A percentile compares a stretch with the other conserved stretches of the same genome.
Conservation (phyloP, 306 rosid genomes). For the Chamaecrista fasciculata region DNA sequence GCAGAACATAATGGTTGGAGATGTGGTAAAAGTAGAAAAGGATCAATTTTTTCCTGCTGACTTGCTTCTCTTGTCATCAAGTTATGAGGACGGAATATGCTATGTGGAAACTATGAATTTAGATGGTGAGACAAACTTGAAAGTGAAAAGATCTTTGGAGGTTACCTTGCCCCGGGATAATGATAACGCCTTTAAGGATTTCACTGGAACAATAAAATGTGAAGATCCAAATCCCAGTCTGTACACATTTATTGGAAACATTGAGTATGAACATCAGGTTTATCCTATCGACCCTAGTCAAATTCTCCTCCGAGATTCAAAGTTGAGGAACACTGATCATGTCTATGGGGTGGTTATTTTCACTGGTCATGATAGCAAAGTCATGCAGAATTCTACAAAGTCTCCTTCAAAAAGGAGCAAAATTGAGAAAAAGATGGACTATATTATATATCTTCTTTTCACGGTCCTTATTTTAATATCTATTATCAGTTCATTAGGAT, state of each 20-base stretch:
- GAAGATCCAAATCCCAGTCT: slow-evolving; percentile 96
- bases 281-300: slow-evolving; percentile 86
- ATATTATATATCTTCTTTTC: slow-evolving; percentile 82
- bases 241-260: slow-evolving; percentile 85
- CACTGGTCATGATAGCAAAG: slow-evolving; percentile 98
- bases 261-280: slow-evolving; percentile 71
- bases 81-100: slow-evolving; percentile 96
- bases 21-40: slow-evolving; percentile 80
- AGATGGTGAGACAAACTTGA: slow-evolving; percentile 97
- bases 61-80: slow-evolving; percentile 76
- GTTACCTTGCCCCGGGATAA: slow-evolving; percentile 60
- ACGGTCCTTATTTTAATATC: slow-evolving; percentile 79
- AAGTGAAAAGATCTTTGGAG: slow-evolving; percentile 91
- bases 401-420: slow-evolving; percentile 96
- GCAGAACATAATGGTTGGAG: slow-evolving; percentile 82
- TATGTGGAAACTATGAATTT: slow-evolving; percentile 99
- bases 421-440: slow-evolving; percentile 89
- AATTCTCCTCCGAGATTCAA: slow-evolving; percentile 94
- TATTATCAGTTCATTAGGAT: slow-evolving; percentile 73
- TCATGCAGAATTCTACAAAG: slow-evolving; percentile 90
- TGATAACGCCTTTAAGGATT: slow-evolving; percentile 76
- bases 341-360: slow-evolving; percentile 89
- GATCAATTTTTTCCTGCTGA: slow-evolving; percentile 97
- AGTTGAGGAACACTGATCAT: slow-evolving; percentile 82
- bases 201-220: slow-evolving; percentile 63